Conservation (phyloP, 2,329 filamentous ascomycete genomes). For the Claviceps sp. region DNA sequence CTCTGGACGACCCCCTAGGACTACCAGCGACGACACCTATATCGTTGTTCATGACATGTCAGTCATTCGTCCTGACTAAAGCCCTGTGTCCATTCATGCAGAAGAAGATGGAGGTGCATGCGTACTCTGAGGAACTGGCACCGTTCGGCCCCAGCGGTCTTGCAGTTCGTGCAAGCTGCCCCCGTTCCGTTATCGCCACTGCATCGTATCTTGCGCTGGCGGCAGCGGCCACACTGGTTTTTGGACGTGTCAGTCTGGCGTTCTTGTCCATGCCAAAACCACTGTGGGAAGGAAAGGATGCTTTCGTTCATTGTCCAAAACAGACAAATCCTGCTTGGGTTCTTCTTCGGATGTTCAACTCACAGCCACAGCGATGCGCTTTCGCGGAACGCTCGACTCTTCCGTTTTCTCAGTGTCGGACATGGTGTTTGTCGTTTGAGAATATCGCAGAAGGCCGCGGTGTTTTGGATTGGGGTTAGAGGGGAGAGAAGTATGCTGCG, state of each 20-base stretch:
- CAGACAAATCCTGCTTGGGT: background rate
- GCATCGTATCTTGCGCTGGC: constrained; percentile 89
- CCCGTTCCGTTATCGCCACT: constrained; percentile 71
- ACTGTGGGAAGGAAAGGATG: no score
- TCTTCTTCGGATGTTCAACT: constrained; percentile 16
- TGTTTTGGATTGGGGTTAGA: background rate
- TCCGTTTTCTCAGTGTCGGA: constrained; percentile 10
- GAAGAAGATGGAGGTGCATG: background rate
- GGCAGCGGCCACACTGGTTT: constrained; percentile 69
- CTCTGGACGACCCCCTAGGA: constrained; percentile 13
- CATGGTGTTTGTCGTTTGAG: background rate
- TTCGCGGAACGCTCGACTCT: constrained; percentile 33
- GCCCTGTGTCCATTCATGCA: background rate
- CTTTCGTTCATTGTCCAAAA: background rate
- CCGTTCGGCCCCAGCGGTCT: constrained; percentile 51
- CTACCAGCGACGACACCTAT: constrained; percentile 20
- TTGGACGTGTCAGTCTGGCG: background rate
- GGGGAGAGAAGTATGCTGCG: background rate
- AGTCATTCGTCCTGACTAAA: background rate
- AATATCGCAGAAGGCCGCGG: background rate
- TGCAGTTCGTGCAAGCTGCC: constrained; percentile 73
- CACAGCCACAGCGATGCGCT: constrained; percentile 47
- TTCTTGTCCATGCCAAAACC: background rate
- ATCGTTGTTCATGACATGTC: background rate
- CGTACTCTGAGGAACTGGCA: constrained; percentile 74